Evolutionary conservation across 768 basidiomycete species (phyloP).

Genomic region (Coprinopsis strossmayeri): DNA sequence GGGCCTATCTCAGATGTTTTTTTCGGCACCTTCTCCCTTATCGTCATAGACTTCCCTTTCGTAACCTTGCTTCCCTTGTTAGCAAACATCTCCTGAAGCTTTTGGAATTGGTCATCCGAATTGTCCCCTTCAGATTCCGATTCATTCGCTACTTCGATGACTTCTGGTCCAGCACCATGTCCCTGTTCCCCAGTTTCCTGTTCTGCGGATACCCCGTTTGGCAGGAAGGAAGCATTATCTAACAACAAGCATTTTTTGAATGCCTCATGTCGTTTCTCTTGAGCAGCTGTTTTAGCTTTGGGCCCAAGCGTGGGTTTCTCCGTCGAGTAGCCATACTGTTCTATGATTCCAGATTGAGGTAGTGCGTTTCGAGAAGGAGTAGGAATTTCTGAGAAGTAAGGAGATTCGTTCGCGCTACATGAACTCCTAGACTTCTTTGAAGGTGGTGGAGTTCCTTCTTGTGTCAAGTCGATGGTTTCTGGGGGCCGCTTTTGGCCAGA

Average conservation of each 20-base stretch:
- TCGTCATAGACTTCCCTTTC: conserved; percentile 14
- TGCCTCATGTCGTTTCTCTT: conserved; percentile 30
- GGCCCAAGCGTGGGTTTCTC: conserved; percentile 22
- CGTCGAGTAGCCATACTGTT: conserved; percentile 42
- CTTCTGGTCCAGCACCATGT: conserved; percentile 10
- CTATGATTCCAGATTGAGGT: conserved; percentile 18
- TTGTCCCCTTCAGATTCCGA: conserved; percentile 20
- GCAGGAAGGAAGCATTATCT: conserved; percentile 34
- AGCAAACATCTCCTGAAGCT: conserved; percentile 40
- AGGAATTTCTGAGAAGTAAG: conserved; percentile 8
- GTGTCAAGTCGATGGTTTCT: conserved; percentile 50
- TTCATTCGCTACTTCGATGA: conserved; percentile 16
- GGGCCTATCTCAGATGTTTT: conserved; percentile 49
- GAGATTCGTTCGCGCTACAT: conserved; percentile 9
- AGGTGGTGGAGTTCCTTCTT: conserved; percentile 23
- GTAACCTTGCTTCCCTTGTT: conserved; percentile 29
- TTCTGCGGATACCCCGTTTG: conserved; percentile 9
- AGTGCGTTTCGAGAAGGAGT: conserved; percentile 3
- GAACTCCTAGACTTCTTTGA: conserved; percentile 21
- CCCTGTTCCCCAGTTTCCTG: conserved; percentile 11
- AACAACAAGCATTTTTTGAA: conserved; percentile 46
- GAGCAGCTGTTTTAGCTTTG: conserved; percentile 18
- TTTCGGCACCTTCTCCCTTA: conserved; percentile 23
- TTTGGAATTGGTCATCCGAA: conserved; percentile 39
- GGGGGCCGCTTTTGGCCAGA: conserved; percentile 24